These are phyloP conservation scores for Pelargonium australe DNA, from an alignment of 441 rosid genomes.

Conservation along the genomic window DNA sequence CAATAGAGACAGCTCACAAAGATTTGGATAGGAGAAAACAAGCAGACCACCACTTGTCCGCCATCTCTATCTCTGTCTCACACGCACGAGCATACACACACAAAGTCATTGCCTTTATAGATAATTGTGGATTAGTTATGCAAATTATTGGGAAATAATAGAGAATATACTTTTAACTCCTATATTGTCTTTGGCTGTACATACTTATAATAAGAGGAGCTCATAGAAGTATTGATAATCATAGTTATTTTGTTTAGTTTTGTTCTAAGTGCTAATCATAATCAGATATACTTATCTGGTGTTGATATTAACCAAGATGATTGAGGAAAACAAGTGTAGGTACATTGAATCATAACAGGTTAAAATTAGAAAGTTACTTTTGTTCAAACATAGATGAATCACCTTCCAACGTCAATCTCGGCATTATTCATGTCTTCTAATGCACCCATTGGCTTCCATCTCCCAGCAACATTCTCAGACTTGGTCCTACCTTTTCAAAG, in stretches of 20 bases:
- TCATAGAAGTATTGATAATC: background rate
- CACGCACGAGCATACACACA: no score
- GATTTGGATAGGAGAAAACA: no score
- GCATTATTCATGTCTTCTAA: background rate
- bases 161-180: no score
- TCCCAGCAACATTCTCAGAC: background rate
- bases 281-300: constrained; percentile 1
- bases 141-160: no score
- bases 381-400: background rate
- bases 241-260: background rate
- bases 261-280: background rate
- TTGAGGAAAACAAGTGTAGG: background rate
- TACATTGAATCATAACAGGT: background rate
- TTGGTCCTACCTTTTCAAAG: background rate
- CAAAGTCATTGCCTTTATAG: no score
- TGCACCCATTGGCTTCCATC: no score
- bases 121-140: no score
- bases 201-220: no score
- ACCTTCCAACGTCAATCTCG: background rate
- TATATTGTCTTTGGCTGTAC: no score
- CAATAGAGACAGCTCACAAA: background rate
- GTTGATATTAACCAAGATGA: background rate
- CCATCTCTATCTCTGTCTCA: no score
- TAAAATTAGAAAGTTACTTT: background rate
- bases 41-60: no score